Evolutionary conservation across 2,329 filamentous ascomycete species (phyloP).

Genomic region (Curvularia sp.): DNA sequence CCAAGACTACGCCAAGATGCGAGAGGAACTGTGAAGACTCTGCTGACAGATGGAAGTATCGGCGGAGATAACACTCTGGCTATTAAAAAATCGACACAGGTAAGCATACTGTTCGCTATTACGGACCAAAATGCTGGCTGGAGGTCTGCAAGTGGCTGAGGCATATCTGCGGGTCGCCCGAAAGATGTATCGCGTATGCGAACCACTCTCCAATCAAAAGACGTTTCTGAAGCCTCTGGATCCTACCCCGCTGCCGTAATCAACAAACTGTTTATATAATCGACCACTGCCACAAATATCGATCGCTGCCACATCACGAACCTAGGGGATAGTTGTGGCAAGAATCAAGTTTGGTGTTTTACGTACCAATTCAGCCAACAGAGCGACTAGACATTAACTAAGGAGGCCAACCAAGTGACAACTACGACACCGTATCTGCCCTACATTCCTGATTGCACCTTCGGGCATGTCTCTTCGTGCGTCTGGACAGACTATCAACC

Average conservation of each 20-base stretch:
- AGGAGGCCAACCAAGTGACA: neutral
- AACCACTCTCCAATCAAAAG: constrained; percentile 15
- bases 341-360: neutral
- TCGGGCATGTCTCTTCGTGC: neutral
- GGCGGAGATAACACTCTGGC: neutral
- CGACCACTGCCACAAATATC: neutral
- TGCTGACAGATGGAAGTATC: neutral
- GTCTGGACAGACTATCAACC: neutral
- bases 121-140: neutral
- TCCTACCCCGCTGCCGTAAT: constrained; percentile 22
- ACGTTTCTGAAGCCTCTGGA: neutral
- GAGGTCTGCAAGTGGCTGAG: neutral
- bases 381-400: neutral
- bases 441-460: neutral
- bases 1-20: neutral
- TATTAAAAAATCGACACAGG: neutral
- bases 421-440: neutral
- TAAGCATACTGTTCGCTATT: neutral
- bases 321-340: neutral
- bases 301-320: neutral
- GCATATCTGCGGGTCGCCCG: constrained; percentile 2
- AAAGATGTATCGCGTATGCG: constrained; percentile 1
- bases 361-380: constrained; percentile 1
- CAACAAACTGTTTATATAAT: constrained; percentile 17
- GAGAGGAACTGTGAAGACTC: neutral